Evolutionary conservation across 1,284 basidiomycete species (phyloP).

Genomic region (Hypsizygus ulmarius): DNA sequence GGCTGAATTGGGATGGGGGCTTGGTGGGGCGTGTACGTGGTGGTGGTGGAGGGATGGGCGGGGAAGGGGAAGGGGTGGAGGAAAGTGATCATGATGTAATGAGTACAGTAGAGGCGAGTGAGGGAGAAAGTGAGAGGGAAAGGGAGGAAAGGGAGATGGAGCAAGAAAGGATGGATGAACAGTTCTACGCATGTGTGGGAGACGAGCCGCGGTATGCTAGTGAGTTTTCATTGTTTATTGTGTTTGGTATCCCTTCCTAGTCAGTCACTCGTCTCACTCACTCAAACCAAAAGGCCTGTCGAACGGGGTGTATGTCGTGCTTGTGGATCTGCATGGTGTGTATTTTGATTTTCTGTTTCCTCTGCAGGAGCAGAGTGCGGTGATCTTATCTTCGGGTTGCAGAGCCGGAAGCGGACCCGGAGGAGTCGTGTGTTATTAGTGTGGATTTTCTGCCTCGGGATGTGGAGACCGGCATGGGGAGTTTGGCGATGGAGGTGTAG

Average conservation of each 20-base stretch:
- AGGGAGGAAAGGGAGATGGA: too few species aligned
- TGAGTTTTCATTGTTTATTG: slow-evolving; percentile 3
- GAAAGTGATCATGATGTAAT: too few species aligned
- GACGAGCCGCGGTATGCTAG: slow-evolving; percentile 9
- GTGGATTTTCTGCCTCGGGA: slow-evolving; percentile 13
- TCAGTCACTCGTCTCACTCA: not conserved
- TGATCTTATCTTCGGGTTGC: not conserved
- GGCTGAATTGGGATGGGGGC: slow-evolving; percentile 46
- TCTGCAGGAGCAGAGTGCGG: not conserved
- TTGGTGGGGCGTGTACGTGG: too few species aligned
- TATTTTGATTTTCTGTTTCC: not conserved
- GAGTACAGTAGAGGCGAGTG: too few species aligned
- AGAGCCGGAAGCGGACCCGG: slow-evolving; percentile 11
- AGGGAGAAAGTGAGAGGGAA: too few species aligned
- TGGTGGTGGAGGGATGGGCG: too few species aligned
- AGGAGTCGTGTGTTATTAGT: slow-evolving; percentile 12
- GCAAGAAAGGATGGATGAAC: slow-evolving; percentile 1
- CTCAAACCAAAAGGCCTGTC: slow-evolving; percentile 1
- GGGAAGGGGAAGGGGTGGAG: too few species aligned
- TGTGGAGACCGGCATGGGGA: too few species aligned
- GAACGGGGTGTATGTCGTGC: slow-evolving; percentile 7
- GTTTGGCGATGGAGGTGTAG: too few species aligned
- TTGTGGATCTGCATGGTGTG: slow-evolving; percentile 15
- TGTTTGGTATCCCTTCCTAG: too few species aligned
- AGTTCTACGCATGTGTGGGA: slow-evolving; percentile 12